Evolutionary conservation across 805 yeast genomes (phyloP), one percentile per base, ranked within the genome.

Genomic region (Wickerhamomyces subpelliculosus): DNA sequence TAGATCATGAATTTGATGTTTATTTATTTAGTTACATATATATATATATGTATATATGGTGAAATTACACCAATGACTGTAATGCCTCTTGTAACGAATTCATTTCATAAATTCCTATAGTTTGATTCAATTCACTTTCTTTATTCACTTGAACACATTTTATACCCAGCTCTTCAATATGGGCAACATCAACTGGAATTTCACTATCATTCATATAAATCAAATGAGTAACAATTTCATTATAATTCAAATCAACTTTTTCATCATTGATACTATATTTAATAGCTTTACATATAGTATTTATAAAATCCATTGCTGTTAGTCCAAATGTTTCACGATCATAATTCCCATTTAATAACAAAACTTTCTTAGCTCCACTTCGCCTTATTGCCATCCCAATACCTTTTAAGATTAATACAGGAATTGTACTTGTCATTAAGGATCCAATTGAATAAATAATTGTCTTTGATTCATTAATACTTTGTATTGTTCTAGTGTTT

Each of bases 361-460:
- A 55, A 6, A 88, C 67, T 50, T 80, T 78, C 38, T 61, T 54
- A 2, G 54, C 50, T 10, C 46, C 47, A 12, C 60, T 61, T 5
- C 47, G 39, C 32, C 35, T 39, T 22, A 84, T 72, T 0, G 87
- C 79, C 26, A 70, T 70, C 0, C 89, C 89, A 8, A 84, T 69
- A 2, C 94, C 95, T 36, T 75, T 75, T 4, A 86, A 62, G 8
- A 86, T 72, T 7, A 87, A 61, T 0, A 87, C 78, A 0, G 97
- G 97, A 3, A 87, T 62, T 7, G 84, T 76, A 36, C 95, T 84
- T 0, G 97, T 89, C 81, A 84, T 84, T 27, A 89, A 64, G 1
- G 95, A 84, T 1, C 97, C 97, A 39, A 89, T 84, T 0, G 95
- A 84, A 53, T 79, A 85, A 0, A 89, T 64, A 0, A 88, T 61